Percentiles rank a stretch among this genome's conserved stretches.
These are phyloP conservation scores for Murraya koenigii DNA, from an alignment of 345 rosid species.

Conservation along the genomic window DNA sequence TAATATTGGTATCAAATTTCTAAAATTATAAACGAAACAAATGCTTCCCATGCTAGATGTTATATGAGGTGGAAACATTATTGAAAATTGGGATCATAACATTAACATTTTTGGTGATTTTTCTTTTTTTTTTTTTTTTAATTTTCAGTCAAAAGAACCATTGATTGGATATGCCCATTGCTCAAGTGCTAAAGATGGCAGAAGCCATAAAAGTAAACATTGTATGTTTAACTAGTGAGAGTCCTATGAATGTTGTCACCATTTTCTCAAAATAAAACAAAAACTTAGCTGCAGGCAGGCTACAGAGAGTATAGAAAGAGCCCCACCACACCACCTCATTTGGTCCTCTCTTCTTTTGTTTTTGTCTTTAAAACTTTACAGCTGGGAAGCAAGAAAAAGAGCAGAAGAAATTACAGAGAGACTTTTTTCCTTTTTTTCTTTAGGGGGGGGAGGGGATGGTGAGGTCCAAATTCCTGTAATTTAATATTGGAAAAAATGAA, in stretches of 20 bases:
- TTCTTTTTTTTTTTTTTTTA: too few species aligned
- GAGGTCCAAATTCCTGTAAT: constrained; percentile 21
- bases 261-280: constrained; percentile 10
- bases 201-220: constrained; percentile 8
- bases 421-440: not conserved
- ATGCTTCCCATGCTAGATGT: constrained; percentile 13
- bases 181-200: constrained; percentile 9
- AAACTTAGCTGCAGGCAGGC: not conserved
- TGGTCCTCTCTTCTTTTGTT: constrained; percentile 22
- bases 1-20: not conserved
- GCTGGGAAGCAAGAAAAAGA: constrained; percentile 32
- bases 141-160: constrained; percentile 24
- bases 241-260: constrained; percentile 11
- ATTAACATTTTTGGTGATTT: not conserved
- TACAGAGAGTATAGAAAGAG: not conserved
- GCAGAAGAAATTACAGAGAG: constrained; percentile 13
- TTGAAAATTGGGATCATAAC: constrained; percentile 2
- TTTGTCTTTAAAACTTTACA: constrained; percentile 41
- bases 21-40: not conserved
- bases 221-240: constrained; percentile 8
- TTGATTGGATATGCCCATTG: constrained; percentile 8
- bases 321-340: constrained; percentile 13
- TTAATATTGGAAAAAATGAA: constrained; percentile 1
- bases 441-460: too few species aligned
- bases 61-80: constrained; percentile 1